Evolutionary conservation across 306 rosid genomes (phyloP).

Genomic region (Styphnolobium japonicum): DNA sequence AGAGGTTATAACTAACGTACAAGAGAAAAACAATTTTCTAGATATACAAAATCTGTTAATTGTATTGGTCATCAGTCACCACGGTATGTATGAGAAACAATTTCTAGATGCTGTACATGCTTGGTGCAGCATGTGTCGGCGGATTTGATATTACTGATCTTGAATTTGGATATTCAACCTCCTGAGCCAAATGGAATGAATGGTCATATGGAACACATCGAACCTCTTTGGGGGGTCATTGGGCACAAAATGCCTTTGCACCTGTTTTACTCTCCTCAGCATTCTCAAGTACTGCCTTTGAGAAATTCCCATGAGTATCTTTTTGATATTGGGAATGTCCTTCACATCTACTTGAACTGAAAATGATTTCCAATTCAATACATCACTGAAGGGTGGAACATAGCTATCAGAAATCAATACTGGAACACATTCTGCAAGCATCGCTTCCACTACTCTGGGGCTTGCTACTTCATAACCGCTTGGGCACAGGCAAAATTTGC

Average conservation of each 20-base stretch:
- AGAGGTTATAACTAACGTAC: neutral
- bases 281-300: slow-evolving; percentile 38
- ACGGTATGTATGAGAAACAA: neutral
- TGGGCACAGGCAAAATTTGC: slow-evolving; percentile 62
- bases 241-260: slow-evolving; percentile 60
- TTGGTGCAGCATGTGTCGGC: neutral
- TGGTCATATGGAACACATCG: slow-evolving; percentile 54
- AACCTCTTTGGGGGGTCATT: slow-evolving; percentile 53
- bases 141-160: slow-evolving; percentile 8
- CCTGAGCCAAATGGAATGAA: slow-evolving; percentile 65
- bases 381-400: slow-evolving; percentile 57
- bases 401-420: slow-evolving; percentile 55
- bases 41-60: slow-evolving; percentile 3
- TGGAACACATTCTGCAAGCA: slow-evolving; percentile 61
- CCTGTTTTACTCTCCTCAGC: slow-evolving; percentile 45
- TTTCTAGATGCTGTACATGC: neutral
- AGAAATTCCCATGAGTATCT: slow-evolving; percentile 51
- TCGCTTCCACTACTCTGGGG: slow-evolving; percentile 57
- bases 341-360: slow-evolving; percentile 43
- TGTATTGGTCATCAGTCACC: neutral
- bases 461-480: slow-evolving; percentile 66
- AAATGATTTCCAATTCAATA: slow-evolving; percentile 53
- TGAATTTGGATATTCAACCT: slow-evolving; percentile 48
- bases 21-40: neutral
- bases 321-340: slow-evolving; percentile 52